Base-by-base conservation (phyloP, 2,329 filamentous ascomycete genomes). In the Botryosphaeria dothidea region DNA sequence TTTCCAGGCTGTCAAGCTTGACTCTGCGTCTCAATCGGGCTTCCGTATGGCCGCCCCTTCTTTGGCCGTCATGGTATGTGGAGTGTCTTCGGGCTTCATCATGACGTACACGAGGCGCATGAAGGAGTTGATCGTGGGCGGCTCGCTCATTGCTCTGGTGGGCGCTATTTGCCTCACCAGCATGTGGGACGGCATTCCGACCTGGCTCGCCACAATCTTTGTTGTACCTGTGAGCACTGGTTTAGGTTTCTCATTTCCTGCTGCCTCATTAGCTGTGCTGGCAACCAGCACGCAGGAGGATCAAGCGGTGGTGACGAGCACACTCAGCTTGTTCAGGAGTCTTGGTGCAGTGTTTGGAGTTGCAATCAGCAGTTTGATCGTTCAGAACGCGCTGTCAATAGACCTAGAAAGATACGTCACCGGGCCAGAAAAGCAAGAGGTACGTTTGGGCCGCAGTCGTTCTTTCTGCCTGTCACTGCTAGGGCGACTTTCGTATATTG, bases 271-370 rank as follows among this genome's bases (percentile, higher is more conserved):
- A 34, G 77, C 77, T 1, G 75, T 79, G 9, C 73, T 82, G 3
- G 77, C 79, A 1, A 75, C 78, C 13, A 81, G 78, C 57, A 73
- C 73, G 4, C 76, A 80, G 66, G 77, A 77, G 31, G 80, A 82
- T 11, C 80, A 82, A 67, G 80, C 80, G 0, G 79, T 81, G 21
- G 78, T 81, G 70, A 91, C 90, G 1, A 87, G 85, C 62, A 92
- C 90, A 0, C 79, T 93, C 66, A 84, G 90, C 19, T 79, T 93
- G 19, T 92, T 89, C 86, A 84, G 91, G 63, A 87, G 86, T 65
- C 77, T 93, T 4, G 91, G 91, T 6, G 85, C 84, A 64, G 90
- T 93, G 0, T 82, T 93, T 71, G 91, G 91, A n/a, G 85, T 93
- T 49, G 87, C 90, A 0, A 80, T 84, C 61, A 90, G 87, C 69